Evolutionary conservation across 1,284 basidiomycete species (phyloP).

Genomic region (Boletus nobilissimus): DNA sequence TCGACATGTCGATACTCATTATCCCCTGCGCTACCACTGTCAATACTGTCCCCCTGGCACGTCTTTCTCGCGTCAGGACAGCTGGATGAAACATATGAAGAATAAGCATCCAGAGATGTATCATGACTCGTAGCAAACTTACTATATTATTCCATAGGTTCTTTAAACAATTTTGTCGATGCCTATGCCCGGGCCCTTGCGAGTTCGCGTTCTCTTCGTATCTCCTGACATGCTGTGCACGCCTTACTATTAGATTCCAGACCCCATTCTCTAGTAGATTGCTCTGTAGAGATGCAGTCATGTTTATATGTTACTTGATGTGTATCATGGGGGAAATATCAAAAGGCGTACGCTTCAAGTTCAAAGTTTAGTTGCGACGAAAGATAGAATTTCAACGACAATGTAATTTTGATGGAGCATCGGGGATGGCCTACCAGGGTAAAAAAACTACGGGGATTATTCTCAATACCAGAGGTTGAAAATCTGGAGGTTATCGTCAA

Average conservation of each 20-base stretch:
- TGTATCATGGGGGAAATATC: neutral
- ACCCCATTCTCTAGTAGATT: neutral
- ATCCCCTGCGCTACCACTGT: slow-evolving; percentile 30
- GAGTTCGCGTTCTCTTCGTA: neutral
- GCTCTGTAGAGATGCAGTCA: neutral
- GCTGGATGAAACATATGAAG: slow-evolving; percentile 26
- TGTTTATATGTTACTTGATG: neutral
- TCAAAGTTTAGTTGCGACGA: neutral
- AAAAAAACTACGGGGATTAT: neutral
- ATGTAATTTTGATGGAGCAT: neutral
- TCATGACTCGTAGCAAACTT: neutral
- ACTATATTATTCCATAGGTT: neutral
- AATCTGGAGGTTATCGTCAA: neutral
- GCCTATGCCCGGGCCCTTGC: neutral
- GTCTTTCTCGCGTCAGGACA: slow-evolving; percentile 41
- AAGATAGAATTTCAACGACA: neutral
- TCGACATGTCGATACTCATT: slow-evolving; percentile 39
- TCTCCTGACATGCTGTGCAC: neutral
- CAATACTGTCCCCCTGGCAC: slow-evolving; percentile 20
- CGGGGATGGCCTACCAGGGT: neutral
- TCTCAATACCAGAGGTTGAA: neutral
- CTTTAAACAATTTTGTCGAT: neutral
- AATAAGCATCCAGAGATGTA: slow-evolving; percentile 16
- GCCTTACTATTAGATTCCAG: neutral
- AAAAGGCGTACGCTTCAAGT: neutral